Percentiles rank a stretch among this genome's conserved stretches.
phyloP scores from a whole-genome alignment of 768 basidiomycete genomes.

The Serendipita sp. region DNA sequence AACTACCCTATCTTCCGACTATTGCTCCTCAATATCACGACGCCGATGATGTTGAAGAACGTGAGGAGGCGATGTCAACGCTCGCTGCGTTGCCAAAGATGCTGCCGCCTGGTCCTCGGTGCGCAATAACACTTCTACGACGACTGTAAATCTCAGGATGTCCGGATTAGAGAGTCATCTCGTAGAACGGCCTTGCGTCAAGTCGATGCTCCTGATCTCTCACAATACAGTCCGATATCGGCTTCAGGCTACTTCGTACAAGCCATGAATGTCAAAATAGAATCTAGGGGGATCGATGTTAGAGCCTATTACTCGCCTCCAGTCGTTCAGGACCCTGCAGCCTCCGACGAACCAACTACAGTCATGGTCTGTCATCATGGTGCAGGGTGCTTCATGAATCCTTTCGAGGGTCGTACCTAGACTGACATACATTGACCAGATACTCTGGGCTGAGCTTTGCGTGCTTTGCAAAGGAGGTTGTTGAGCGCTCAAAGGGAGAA shows the following conservation, averaged over 20 bases:
- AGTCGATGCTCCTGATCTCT: slow-evolving; percentile 12
- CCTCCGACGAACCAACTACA: slow-evolving; percentile 21
- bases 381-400: slow-evolving; percentile 35
- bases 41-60: slow-evolving; percentile 28
- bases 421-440: background rate
- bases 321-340: slow-evolving; percentile 22
- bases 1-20: slow-evolving; percentile 45
- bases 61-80: slow-evolving; percentile 40
- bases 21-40: slow-evolving; percentile 15
- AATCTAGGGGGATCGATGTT: slow-evolving; percentile 43
- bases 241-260: slow-evolving; percentile 60
- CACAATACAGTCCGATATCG: slow-evolving; percentile 61
- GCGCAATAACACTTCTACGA: slow-evolving; percentile 7
- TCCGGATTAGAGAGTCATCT: slow-evolving; percentile 21
- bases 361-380: slow-evolving; percentile 91
- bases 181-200: slow-evolving; percentile 24
- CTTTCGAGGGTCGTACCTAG: background rate
- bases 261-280: slow-evolving; percentile 61
- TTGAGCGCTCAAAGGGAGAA: slow-evolving; percentile 41
- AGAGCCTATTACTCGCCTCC: slow-evolving; percentile 77
- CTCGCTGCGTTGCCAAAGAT: slow-evolving; percentile 50
- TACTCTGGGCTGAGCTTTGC: slow-evolving; percentile 84
- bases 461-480: slow-evolving; percentile 69
- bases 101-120: slow-evolving; percentile 17
- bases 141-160: slow-evolving; percentile 11